Percentiles rank a stretch among this genome's conserved stretches.
phyloP scores from a whole-genome alignment of 2,329 filamentous ascomycete species.

The Apiospora sp. region DNA sequence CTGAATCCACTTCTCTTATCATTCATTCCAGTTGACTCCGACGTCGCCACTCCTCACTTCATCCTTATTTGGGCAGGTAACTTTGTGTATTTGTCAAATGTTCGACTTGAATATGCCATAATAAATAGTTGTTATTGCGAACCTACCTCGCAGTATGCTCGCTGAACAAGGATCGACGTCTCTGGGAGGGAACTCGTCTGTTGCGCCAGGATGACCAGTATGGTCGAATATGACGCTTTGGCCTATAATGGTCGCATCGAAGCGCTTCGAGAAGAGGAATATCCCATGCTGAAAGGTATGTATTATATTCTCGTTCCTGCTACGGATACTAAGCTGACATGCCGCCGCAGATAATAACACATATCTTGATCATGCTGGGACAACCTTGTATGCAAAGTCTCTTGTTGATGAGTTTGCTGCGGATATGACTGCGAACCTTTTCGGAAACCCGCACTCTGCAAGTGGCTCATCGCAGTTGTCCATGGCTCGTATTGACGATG shows the following conservation, averaged over 20 bases:
- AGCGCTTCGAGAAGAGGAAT: constrained; percentile 65
- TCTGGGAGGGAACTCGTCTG: background rate
- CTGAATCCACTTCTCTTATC: constrained; percentile 19
- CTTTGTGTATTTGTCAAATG: background rate
- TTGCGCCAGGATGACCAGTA: background rate
- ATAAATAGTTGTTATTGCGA: background rate
- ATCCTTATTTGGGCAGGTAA: background rate
- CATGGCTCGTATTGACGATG: constrained; percentile 77
- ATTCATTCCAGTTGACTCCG: background rate
- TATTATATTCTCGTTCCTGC: background rate
- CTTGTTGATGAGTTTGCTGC: constrained; percentile 79
- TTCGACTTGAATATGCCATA: background rate
- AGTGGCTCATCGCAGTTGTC: constrained; percentile 82
- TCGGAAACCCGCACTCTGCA: constrained; percentile 91
- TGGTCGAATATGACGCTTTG: constrained; percentile 20
- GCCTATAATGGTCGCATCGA: constrained; percentile 69
- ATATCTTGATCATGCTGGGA: constrained; percentile 96
- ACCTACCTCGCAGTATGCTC: constrained; percentile 2
- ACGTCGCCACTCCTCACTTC: constrained; percentile 14
- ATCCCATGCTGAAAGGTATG: constrained; percentile 74
- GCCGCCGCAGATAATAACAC: constrained; percentile 61
- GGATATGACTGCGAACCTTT: constrained; percentile 81
- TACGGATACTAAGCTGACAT: background rate
- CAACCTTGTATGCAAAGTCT: constrained; percentile 82
- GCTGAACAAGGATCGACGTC: constrained; percentile 1